phyloP scores from a whole-genome alignment of 441 rosid genomes.

The Omphalea diandra region DNA sequence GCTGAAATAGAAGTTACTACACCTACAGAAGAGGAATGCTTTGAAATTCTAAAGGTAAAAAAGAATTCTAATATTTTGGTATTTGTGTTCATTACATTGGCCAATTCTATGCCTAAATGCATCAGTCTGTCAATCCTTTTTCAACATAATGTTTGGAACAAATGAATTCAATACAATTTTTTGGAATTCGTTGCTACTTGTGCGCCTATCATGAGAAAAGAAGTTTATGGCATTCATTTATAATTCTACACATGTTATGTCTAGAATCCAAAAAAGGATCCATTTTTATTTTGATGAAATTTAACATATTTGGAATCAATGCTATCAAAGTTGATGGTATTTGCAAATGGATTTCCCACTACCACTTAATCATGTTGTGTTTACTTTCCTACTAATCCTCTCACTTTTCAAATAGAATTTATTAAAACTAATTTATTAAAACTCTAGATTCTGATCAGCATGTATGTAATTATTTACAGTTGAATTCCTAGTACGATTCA shows the following conservation, averaged over 20 bases:
- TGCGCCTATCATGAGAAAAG: not conserved
- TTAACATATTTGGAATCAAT: not conserved
- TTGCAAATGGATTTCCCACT: not conserved
- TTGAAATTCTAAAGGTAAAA: conserved; percentile 74
- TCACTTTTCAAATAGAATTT: too few species aligned
- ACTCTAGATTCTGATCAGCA: not conserved
- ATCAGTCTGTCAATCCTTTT: too few species aligned
- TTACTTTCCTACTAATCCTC: not conserved
- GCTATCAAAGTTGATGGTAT: not conserved
- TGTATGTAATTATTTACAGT: not conserved
- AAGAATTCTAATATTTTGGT: conserved; percentile 7
- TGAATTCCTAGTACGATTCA: not conserved
- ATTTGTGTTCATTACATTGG: conserved; percentile 1
- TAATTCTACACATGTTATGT: not conserved
- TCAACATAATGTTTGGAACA: not conserved
- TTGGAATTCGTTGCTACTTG: not conserved
- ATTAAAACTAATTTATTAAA: not conserved
- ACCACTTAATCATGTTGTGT: not conserved
- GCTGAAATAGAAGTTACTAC: conserved; percentile 79
- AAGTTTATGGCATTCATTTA: not conserved
- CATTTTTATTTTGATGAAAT: not conserved
- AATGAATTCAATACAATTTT: not conserved
- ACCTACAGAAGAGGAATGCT: conserved; percentile 76
- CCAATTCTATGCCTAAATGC: too few species aligned
- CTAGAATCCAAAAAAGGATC: not conserved